phyloP scores from a whole-genome alignment of 2,329 filamentous ascomycete species.

The Rachicladosporium sp. region DNA sequence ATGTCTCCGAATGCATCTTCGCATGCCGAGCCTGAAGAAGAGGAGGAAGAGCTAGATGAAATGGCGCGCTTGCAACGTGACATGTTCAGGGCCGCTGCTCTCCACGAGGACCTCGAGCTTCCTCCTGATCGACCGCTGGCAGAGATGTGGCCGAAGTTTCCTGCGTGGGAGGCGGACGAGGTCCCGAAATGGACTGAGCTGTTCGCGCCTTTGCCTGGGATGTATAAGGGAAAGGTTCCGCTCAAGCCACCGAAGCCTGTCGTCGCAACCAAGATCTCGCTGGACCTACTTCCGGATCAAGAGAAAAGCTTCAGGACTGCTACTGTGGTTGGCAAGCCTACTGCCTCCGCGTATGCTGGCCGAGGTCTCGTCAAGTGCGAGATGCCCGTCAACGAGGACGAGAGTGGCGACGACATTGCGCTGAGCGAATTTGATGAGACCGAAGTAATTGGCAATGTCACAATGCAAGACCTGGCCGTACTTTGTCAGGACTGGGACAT shows the following conservation, averaged over 20 bases:
- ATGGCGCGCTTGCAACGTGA: constrained; percentile 16
- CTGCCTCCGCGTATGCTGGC: constrained; percentile 35
- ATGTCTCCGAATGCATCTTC: constrained; percentile 13
- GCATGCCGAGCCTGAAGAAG: constrained; percentile 15
- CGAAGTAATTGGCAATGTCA: constrained; percentile 62
- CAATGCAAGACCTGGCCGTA: constrained; percentile 68
- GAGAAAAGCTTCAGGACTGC: constrained; percentile 71
- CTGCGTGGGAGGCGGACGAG: constrained; percentile 46
- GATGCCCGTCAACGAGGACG: constrained; percentile 38
- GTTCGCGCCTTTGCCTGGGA: constrained; percentile 66
- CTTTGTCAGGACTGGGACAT: constrained; percentile 79
- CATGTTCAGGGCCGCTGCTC: constrained; percentile 19
- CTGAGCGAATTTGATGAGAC: constrained; percentile 43
- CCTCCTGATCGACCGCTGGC: no score
- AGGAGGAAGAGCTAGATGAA: constrained; percentile 17
- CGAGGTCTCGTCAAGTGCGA: constrained; percentile 34
- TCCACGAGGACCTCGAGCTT: no score
- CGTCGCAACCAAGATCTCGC: constrained; percentile 72
- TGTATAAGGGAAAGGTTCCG: constrained; percentile 68
- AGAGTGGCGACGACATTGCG: constrained; percentile 35
- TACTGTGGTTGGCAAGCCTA: constrained; percentile 30
- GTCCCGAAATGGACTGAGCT: constrained; percentile 71
- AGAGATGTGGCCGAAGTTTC: constrained; percentile 1
- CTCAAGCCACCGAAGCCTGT: constrained; percentile 71
- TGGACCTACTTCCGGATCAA: constrained; percentile 77